Percentiles rank a stretch among this genome's conserved stretches.
Evolutionary conservation across 2,329 filamentous ascomycete genomes (phyloP).

Genomic region (Aspergillus sp.): DNA sequence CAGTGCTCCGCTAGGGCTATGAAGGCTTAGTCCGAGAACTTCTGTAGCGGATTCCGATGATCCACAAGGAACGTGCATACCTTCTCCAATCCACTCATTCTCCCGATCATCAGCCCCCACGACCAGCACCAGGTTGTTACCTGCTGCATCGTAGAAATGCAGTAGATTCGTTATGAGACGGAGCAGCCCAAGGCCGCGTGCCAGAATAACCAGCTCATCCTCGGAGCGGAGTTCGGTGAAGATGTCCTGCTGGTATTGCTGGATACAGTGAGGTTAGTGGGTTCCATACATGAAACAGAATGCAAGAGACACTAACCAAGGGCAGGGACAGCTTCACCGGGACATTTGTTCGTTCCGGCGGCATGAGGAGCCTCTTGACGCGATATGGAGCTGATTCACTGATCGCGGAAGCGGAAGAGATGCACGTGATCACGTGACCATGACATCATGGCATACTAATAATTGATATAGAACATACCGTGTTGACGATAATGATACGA

Average conservation of each 20-base stretch:
- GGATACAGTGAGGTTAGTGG: constrained; percentile 16
- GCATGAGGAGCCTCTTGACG: constrained; percentile 38
- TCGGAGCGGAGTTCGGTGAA: constrained; percentile 86
- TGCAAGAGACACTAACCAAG: constrained; percentile 42
- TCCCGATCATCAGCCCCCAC: constrained; percentile 89
- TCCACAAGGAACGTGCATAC: constrained; percentile 25
- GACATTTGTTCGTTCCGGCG: constrained; percentile 39
- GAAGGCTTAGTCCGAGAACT: background rate
- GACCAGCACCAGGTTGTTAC: constrained; percentile 86
- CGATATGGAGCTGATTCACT: constrained; percentile 6
- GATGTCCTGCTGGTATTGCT: constrained; percentile 89
- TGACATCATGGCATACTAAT: constrained; percentile 10
- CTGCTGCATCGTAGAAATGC: constrained; percentile 93
- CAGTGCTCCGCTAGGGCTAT: constrained; percentile 86
- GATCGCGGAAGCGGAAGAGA: constrained; percentile 14
- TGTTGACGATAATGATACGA: too few relatives aligned
- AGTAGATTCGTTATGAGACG: constrained; percentile 93
- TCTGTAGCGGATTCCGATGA: background rate
- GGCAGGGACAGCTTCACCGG: constrained; percentile 64
- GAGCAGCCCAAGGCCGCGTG: constrained; percentile 85
- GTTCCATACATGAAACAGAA: background rate
- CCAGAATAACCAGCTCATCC: constrained; percentile 91
- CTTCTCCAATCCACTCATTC: constrained; percentile 94
- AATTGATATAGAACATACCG: too few relatives aligned
- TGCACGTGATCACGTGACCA: constrained; percentile 20